phyloP scores from a whole-genome alignment of 1,139 yeast species.

The Blastobotrys arbuscula region DNA sequence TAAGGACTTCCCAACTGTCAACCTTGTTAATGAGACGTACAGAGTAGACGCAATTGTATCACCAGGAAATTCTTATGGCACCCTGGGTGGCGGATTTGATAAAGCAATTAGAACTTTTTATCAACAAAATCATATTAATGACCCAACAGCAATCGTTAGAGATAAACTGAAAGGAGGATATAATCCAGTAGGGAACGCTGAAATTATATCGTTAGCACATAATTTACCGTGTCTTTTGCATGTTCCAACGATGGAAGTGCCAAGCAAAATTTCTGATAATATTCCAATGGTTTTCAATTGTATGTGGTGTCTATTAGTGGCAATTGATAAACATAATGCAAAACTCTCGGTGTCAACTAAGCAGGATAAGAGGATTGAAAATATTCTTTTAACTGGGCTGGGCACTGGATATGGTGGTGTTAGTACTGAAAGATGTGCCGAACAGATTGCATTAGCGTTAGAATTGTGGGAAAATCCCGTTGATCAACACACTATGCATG shows the following conservation, averaged over 20 bases:
- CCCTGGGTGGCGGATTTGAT: constrained; percentile 50
- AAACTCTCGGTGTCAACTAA: not conserved
- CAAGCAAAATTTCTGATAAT: constrained; percentile 23
- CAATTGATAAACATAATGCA: constrained; percentile 25
- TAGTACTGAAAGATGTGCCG: constrained; percentile 24
- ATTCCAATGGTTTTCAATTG: constrained; percentile 40
- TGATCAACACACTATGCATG: not conserved
- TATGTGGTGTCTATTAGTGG: constrained; percentile 40
- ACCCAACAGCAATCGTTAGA: constrained; percentile 23
- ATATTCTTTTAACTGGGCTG: constrained; percentile 44
- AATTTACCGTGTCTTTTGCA: constrained; percentile 36
- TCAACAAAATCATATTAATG: constrained; percentile 15
- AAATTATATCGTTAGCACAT: constrained; percentile 21
- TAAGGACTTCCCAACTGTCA: constrained; percentile 9
- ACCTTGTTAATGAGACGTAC: constrained; percentile 14
- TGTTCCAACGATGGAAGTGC: constrained; percentile 47
- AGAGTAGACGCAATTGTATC: constrained; percentile 38
- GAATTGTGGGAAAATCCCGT: not conserved
- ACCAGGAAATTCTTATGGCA: constrained; percentile 51
- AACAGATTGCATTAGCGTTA: constrained; percentile 6
- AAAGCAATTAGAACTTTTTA: constrained; percentile 38
- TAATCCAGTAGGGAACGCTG: constrained; percentile 32
- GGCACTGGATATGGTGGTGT: constrained; percentile 49
- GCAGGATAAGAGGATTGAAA: constrained; percentile 21
- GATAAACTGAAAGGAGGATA: constrained; percentile 30